Conservation (phyloP, 2,329 filamentous ascomycete genomes). For the Macrophomina phaseolina region DNA sequence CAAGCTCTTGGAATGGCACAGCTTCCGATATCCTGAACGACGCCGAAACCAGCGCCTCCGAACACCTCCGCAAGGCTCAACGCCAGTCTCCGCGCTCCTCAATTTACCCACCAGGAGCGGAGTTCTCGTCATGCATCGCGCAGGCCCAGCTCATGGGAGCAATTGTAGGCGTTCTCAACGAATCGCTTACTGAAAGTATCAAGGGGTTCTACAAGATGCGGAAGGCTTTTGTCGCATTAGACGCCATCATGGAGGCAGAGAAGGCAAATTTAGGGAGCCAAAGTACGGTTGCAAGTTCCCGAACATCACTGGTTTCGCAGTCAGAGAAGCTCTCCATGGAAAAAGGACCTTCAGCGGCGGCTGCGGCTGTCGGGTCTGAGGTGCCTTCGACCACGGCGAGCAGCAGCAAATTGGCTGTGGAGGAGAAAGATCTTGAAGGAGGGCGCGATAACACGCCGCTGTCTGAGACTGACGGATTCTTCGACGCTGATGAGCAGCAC, state of each 20-base stretch:
- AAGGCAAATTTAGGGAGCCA: constrained; percentile 58
- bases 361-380: neutral
- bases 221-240: constrained; percentile 84
- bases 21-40: constrained; percentile 73
- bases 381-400: neutral
- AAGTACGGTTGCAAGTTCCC: constrained; percentile 33
- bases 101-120: constrained; percentile 82
- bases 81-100: constrained; percentile 46
- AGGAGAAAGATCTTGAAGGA: constrained; percentile 16
- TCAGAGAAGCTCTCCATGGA: neutral
- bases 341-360: neutral
- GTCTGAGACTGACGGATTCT: constrained; percentile 49
- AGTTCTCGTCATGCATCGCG: constrained; percentile 83
- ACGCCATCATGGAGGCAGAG: constrained; percentile 79
- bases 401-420: constrained; percentile 29
- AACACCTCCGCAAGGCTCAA: constrained; percentile 77
- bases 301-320: constrained; percentile 7
- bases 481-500: constrained; percentile 60
- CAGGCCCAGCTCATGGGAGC: constrained; percentile 89
- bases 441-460: constrained; percentile 7
- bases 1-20: constrained; percentile 33
- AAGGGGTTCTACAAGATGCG: constrained; percentile 91
- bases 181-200: constrained; percentile 88
- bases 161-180: constrained; percentile 86
- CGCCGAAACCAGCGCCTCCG: constrained; percentile 77